phyloP scores from a whole-genome alignment of 768 basidiomycete species.

The Boletales sp. region DNA sequence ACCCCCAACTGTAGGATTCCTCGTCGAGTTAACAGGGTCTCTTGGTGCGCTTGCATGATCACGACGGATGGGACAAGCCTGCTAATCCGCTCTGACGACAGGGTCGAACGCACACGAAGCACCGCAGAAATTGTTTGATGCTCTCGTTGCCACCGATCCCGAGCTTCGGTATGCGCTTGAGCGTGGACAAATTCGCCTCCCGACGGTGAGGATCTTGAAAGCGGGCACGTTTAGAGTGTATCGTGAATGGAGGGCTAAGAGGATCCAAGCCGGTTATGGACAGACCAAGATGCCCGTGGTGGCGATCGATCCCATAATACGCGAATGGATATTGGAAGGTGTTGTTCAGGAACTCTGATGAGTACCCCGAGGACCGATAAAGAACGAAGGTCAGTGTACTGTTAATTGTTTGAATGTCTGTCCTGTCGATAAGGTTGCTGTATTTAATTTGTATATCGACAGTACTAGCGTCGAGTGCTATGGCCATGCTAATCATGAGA shows the following conservation, averaged over 20 bases:
- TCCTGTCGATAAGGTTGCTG: too few species aligned
- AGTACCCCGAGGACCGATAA: too few species aligned
- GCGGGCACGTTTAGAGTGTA: conserved; percentile 18
- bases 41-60: conserved; percentile 4
- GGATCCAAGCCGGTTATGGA: background rate
- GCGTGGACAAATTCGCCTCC: conserved; percentile 1
- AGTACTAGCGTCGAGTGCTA: too few species aligned
- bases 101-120: conserved; percentile 4
- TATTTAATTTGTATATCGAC: too few species aligned
- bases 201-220: conserved; percentile 21
- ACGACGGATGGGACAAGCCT: background rate
- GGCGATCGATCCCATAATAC: background rate
- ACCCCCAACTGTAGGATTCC: conserved; percentile 7
- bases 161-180: background rate
- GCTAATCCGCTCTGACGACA: background rate
- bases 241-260: conserved; percentile 9
- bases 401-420: too few species aligned
- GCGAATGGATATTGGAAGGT: conserved; percentile 18
- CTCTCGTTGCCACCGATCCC: background rate
- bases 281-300: conserved; percentile 18
- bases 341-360: conserved; percentile 13
- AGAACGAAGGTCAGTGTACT: too few species aligned
- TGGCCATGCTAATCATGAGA: too few species aligned
- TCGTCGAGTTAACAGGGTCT: conserved; percentile 11
- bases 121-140: conserved; percentile 7